Percentiles rank a stretch among this genome's conserved stretches.
These are phyloP conservation scores for Solanum corneliomulleri DNA, from an alignment of 257 asterid genomes.

Conservation along the genomic window DNA sequence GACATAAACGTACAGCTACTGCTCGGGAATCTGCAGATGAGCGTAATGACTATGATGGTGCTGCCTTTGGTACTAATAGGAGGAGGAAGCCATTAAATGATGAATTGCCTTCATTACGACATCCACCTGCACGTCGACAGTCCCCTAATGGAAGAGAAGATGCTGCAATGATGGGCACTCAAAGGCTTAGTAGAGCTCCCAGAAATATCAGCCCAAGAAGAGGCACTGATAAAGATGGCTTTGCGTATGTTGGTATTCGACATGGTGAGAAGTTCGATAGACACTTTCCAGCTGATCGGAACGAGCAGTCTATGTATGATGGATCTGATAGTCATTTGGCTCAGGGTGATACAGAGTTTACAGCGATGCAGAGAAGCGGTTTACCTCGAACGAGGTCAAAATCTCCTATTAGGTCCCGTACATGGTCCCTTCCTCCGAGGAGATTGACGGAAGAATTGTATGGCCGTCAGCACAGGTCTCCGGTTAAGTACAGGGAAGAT, in stretches of 20 bases:
- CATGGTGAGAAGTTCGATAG: slow-evolving; percentile 40
- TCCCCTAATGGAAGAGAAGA: slow-evolving; percentile 55
- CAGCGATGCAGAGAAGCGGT: slow-evolving; percentile 18
- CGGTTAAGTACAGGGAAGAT: slow-evolving; percentile 38
- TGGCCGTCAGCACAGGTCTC: slow-evolving; percentile 45
- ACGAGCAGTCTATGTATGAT: slow-evolving; percentile 29
- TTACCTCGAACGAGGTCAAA: slow-evolving; percentile 41
- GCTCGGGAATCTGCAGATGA: too few species aligned
- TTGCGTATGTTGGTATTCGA: slow-evolving; percentile 21
- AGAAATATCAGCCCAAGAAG: slow-evolving; percentile 49
- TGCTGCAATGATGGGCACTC: slow-evolving; percentile 25
- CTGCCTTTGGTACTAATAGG: too few species aligned
- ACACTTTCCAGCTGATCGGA: slow-evolving; percentile 37
- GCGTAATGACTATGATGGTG: too few species aligned
- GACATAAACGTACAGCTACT: too few species aligned
- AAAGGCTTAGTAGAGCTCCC: slow-evolving; percentile 33
- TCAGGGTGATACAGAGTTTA: slow-evolving; percentile 8
- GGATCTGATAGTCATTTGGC: slow-evolving; percentile 31
- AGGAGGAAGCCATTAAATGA: background rate
- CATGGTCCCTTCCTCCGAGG: slow-evolving; percentile 66
- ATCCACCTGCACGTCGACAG: slow-evolving; percentile 34
- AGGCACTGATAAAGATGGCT: slow-evolving; percentile 24
- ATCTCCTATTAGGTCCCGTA: slow-evolving; percentile 50
- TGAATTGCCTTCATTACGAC: slow-evolving; percentile 38
- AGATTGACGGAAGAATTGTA: slow-evolving; percentile 17